Evolutionary conservation across 2,329 filamentous ascomycete species (phyloP).

Genomic region (Diaporthe australafricana): DNA sequence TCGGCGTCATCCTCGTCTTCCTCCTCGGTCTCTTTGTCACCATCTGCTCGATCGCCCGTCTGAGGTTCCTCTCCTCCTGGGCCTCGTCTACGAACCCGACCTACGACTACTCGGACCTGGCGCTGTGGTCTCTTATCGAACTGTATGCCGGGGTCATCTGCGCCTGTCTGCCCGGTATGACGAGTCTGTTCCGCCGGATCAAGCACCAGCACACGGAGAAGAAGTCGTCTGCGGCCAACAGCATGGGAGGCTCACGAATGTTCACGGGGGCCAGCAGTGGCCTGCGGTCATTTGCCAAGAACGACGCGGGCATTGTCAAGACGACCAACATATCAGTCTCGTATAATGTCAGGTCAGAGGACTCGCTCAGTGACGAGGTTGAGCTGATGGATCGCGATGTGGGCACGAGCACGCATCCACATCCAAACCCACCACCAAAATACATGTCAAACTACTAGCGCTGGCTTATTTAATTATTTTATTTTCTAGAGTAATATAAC

Average conservation of each 20-base stretch:
- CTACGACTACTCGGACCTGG: slow-evolving; percentile 54
- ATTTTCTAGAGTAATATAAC: neutral
- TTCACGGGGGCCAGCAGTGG: slow-evolving; percentile 30
- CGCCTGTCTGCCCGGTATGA: slow-evolving; percentile 54
- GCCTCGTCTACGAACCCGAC: slow-evolving; percentile 51
- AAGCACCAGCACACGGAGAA: slow-evolving; percentile 39
- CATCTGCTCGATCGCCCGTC: slow-evolving; percentile 49
- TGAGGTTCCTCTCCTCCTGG: slow-evolving; percentile 49
- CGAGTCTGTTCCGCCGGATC: slow-evolving; percentile 44
- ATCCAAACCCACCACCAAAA: neutral
- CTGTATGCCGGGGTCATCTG: slow-evolving; percentile 55
- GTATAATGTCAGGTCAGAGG: slow-evolving; percentile 25
- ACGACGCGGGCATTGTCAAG: slow-evolving; percentile 31
- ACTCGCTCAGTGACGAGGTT: slow-evolving; percentile 35
- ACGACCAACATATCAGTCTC: slow-evolving; percentile 35
- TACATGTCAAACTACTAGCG: slow-evolving; percentile 16
- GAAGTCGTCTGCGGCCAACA: slow-evolving; percentile 36
- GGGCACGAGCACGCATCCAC: slow-evolving; percentile 11
- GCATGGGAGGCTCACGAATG: slow-evolving; percentile 28
- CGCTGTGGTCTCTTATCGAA: slow-evolving; percentile 59
- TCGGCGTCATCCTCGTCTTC: slow-evolving; percentile 51
- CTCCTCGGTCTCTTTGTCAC: slow-evolving; percentile 51
- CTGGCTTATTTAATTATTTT: neutral
- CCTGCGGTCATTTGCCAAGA: slow-evolving; percentile 18
- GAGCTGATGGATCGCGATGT: slow-evolving; percentile 34